Conservation (phyloP, 75 land plant species). For the Selaginella tamariscina region DNA sequence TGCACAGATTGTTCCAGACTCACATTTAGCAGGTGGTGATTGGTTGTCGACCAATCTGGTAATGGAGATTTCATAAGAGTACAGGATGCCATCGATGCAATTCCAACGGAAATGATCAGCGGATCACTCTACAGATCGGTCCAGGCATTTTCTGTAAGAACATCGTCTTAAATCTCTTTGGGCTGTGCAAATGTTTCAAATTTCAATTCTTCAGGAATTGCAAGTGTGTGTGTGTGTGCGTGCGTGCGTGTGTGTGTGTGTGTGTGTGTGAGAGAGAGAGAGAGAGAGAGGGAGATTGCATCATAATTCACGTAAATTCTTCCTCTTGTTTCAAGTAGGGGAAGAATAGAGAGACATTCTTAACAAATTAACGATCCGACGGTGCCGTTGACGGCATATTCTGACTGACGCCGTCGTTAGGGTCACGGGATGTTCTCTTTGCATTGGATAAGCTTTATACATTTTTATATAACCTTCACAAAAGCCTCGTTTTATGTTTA, state of each 20-base stretch:
- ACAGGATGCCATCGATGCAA: constrained; percentile 66
- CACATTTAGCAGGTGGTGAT: no score
- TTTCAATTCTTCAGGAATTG: neutral
- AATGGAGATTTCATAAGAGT: constrained; percentile 58
- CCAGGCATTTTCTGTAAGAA: constrained; percentile 61
- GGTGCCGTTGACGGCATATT: constrained; percentile 7
- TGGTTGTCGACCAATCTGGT: constrained; percentile 44
- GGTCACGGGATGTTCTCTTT: no score
- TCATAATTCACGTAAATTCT: no score
- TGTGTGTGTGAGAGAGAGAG: neutral
- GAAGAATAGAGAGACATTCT: neutral
- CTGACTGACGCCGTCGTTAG: neutral
- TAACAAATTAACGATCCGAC: neutral
- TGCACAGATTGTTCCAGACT: no score
- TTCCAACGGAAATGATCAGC: constrained; percentile 50
- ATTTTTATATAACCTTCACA: no score
- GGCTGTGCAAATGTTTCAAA: neutral
- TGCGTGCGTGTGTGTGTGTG: neutral
- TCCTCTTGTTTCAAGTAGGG: no score
- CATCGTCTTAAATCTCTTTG: neutral
- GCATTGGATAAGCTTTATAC: no score
- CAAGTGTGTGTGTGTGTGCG: neutral
- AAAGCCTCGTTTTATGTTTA: no score
- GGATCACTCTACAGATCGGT: constrained; percentile 58
- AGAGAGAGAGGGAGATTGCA: neutral